Conservation (phyloP, 129 eudicot species). For the Escallonia herrerae region DNA sequence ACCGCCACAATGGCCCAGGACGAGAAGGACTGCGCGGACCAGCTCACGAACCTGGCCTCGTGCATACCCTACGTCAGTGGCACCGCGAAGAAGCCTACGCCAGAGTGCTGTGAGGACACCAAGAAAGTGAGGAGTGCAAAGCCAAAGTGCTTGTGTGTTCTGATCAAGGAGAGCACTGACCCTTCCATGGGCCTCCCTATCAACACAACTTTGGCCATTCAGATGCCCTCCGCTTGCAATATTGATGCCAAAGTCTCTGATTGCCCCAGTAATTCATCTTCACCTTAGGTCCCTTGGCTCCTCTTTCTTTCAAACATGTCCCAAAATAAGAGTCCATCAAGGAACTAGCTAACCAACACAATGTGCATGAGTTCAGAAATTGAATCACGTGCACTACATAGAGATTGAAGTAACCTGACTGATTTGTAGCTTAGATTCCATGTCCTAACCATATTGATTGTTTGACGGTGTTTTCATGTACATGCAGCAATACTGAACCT, state of each 20-base stretch:
- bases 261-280: constrained; percentile 26
- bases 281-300: neutral
- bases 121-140: constrained; percentile 28
- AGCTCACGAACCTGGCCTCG: constrained; percentile 21
- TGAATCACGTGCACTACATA: no score
- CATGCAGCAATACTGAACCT: constrained; percentile 33
- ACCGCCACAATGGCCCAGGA: constrained; percentile 24
- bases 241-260: constrained; percentile 40
- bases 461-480: neutral
- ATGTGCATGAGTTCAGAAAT: no score
- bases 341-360: no score
- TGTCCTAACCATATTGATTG: no score
- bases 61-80: constrained; percentile 40
- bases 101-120: constrained; percentile 25
- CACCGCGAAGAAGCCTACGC: constrained; percentile 34
- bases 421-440: no score
- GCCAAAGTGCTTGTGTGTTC: constrained; percentile 41
- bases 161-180: constrained; percentile 36
- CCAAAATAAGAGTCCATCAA: no score
- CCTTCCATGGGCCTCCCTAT: constrained; percentile 40
- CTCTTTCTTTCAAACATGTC: no score
- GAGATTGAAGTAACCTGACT: no score
- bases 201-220: constrained; percentile 42
- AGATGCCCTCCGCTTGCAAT: constrained; percentile 36
- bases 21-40: constrained; percentile 33